Conservation (phyloP, 2,329 filamentous ascomycete species). For the Raffaelea albimanens region DNA sequence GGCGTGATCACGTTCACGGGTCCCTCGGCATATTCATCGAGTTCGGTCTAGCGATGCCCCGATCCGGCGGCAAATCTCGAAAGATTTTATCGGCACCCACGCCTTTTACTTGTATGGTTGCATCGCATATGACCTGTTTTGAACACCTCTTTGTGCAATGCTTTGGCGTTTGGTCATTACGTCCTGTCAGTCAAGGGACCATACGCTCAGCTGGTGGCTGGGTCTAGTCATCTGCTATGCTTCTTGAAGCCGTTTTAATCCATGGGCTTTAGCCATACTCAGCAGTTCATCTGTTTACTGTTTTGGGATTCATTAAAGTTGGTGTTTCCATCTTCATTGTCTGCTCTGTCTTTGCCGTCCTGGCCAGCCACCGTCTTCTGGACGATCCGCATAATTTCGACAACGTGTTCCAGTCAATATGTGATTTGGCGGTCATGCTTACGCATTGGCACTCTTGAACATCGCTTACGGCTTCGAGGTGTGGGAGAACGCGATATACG, state of each 20-base stretch:
- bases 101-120: constrained; percentile 44
- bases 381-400: constrained; percentile 7
- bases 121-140: constrained; percentile 38
- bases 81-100: constrained; percentile 38
- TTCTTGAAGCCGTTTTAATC: too few species aligned
- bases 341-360: constrained; percentile 29
- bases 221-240: too few species aligned
- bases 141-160: constrained; percentile 41
- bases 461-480: constrained; percentile 47
- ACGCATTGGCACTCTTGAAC: constrained; percentile 41
- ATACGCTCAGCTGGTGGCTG: too few species aligned
- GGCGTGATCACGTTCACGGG: constrained; percentile 32
- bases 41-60: constrained; percentile 32
- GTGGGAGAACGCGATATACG: constrained; percentile 44
- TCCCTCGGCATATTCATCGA: constrained; percentile 31
- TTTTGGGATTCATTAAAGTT: constrained; percentile 38
- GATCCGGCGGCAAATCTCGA: constrained; percentile 43
- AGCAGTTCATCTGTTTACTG: constrained; percentile 36
- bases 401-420: neutral
- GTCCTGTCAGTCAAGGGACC: constrained; percentile 40
- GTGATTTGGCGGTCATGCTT: constrained; percentile 25
- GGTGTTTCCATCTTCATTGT: constrained; percentile 36
- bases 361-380: constrained; percentile 9
- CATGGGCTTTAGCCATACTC: constrained; percentile 33
- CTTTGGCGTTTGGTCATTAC: constrained; percentile 40